These are phyloP conservation scores for Brassica cretica DNA, from an alignment of 345 rosid genomes.

Conservation along the genomic window DNA sequence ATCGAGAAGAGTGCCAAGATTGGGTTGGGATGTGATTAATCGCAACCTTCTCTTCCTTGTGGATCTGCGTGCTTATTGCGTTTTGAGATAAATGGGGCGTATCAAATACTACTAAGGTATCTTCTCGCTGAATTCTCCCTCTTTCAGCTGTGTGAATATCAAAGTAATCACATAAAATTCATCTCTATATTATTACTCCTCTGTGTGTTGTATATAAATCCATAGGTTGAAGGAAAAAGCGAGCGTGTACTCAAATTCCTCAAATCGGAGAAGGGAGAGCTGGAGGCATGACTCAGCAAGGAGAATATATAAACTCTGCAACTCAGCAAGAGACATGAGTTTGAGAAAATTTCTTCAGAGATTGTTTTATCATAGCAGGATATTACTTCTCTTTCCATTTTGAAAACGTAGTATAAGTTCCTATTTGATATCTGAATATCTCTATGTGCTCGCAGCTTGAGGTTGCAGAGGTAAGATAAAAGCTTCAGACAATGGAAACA, in stretches of 20 bases:
- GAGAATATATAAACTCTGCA: constrained; percentile 66
- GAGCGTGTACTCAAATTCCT: constrained; percentile 51
- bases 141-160: too few species aligned
- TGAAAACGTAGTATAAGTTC: too few species aligned
- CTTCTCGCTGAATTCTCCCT: too few species aligned
- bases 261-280: constrained; percentile 58
- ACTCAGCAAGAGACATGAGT: neutral
- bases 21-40: too few species aligned
- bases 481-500: constrained; percentile 74
- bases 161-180: too few species aligned
- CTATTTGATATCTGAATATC: neutral
- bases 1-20: too few species aligned
- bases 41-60: too few species aligned
- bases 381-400: constrained; percentile 1
- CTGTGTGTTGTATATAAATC: constrained; percentile 39
- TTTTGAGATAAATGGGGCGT: too few species aligned
- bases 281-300: constrained; percentile 62
- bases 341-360: neutral
- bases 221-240: constrained; percentile 47
- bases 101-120: too few species aligned
- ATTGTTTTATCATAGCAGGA: too few species aligned
- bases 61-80: too few species aligned
- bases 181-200: neutral
- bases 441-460: constrained; percentile 62
- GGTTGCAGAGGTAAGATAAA: constrained; percentile 81